Conservation (phyloP, 192 early-diverging fungal species). For the Backusella liffmaniae region DNA sequence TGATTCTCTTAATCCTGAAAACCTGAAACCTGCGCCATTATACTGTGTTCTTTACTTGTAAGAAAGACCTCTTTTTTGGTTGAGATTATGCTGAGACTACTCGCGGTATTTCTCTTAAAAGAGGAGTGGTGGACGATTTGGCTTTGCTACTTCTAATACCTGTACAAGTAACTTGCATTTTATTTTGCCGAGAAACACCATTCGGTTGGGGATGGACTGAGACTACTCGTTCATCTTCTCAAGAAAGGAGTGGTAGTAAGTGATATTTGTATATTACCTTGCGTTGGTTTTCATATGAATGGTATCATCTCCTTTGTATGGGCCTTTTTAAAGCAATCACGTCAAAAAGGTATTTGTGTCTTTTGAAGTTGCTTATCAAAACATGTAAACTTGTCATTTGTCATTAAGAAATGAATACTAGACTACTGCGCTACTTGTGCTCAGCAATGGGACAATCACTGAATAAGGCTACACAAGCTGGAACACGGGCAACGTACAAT, state of each 20-base stretch:
- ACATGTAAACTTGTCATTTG: too few relatives aligned
- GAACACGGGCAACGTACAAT: too few relatives aligned
- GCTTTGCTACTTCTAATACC: background rate
- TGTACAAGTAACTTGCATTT: background rate
- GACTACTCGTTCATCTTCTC: too few relatives aligned
- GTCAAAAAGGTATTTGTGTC: too few relatives aligned
- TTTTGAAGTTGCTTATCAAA: too few relatives aligned
- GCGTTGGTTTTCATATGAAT: background rate
- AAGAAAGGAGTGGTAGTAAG: background rate
- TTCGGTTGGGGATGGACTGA: too few relatives aligned
- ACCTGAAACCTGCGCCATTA: background rate
- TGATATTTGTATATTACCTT: background rate
- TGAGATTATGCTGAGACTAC: background rate
- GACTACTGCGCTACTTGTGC: too few relatives aligned
- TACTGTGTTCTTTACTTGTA: background rate
- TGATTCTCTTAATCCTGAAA: too few relatives aligned
- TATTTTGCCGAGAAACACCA: background rate
- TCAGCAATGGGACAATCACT: too few relatives aligned
- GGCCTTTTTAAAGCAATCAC: background rate
- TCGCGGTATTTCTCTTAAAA: background rate
- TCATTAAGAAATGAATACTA: background rate
- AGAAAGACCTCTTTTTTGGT: background rate
- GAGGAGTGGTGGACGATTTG: background rate
- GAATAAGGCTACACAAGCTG: too few relatives aligned
- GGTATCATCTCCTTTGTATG: background rate